Conservation (phyloP, 1,284 basidiomycete genomes). For the Gomphus bonarii region DNA sequence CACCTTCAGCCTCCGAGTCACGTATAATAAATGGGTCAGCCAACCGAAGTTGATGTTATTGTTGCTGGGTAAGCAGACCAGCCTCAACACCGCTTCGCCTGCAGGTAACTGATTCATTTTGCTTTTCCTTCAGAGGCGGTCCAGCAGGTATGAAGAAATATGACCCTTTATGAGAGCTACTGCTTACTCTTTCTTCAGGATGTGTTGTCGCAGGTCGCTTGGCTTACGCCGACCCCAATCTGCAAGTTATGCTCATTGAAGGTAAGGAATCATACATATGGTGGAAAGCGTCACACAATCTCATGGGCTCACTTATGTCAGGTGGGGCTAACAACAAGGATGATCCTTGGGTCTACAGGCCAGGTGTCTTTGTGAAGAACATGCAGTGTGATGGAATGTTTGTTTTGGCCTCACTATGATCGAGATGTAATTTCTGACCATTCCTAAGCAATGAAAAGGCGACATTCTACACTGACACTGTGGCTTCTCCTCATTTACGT, state of each 20-base stretch:
- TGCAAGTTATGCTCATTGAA: slow-evolving; percentile 69
- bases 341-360: slow-evolving; percentile 66
- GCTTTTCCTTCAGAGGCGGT: slow-evolving; percentile 37
- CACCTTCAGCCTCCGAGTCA: too few species aligned
- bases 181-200: slow-evolving; percentile 21
- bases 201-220: slow-evolving; percentile 60
- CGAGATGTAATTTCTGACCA: neutral
- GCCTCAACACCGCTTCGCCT: neutral
- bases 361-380: slow-evolving; percentile 58
- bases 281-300: neutral
- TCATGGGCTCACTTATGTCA: slow-evolving; percentile 15
- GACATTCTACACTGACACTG: slow-evolving; percentile 56
- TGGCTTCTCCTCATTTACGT: slow-evolving; percentile 45
- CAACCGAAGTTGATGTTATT: slow-evolving; percentile 66
- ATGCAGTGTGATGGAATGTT: slow-evolving; percentile 62
- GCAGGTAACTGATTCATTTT: neutral
- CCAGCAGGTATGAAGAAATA: slow-evolving; percentile 28
- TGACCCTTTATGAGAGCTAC: neutral
- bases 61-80: slow-evolving; percentile 33
- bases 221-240: slow-evolving; percentile 58
- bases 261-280: slow-evolving; percentile 24
- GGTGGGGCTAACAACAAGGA: slow-evolving; percentile 63
- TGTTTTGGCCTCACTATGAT: slow-evolving; percentile 15
- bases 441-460: slow-evolving; percentile 54
- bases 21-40: slow-evolving; percentile 32